phyloP scores from a whole-genome alignment of 2,329 filamentous ascomycete species.

The Phaeosphaeriaceae sp. region DNA sequence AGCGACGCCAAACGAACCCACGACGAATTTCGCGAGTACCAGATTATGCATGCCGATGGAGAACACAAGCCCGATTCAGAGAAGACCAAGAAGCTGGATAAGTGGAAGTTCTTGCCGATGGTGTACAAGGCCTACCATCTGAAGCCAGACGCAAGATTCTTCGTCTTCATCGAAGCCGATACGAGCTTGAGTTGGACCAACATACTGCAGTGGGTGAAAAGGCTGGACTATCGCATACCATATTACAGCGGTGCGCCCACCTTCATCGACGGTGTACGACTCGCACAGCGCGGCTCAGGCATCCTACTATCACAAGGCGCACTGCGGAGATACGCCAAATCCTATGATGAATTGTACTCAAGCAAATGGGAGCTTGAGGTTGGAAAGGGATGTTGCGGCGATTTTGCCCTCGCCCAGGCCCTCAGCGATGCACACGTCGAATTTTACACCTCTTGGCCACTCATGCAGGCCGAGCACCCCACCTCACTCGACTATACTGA shows the following conservation, averaged over 20 bases:
- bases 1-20: slow-evolving; percentile 43
- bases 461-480: slow-evolving; percentile 53
- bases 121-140: slow-evolving; percentile 56
- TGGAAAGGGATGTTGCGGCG: slow-evolving; percentile 47
- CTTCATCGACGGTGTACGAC: slow-evolving; percentile 45
- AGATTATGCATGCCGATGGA: slow-evolving; percentile 53
- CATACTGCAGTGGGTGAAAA: slow-evolving; percentile 47
- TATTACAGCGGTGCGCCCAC: slow-evolving; percentile 52
- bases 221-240: slow-evolving; percentile 49
- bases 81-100: slow-evolving; percentile 60
- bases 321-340: slow-evolving; percentile 39
- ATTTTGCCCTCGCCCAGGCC: slow-evolving; percentile 44
- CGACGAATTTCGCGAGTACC: slow-evolving; percentile 61
- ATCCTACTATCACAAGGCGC: slow-evolving; percentile 53
- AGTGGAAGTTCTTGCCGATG: slow-evolving; percentile 65
- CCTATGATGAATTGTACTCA: slow-evolving; percentile 39
- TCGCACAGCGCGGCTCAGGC: slow-evolving; percentile 52
- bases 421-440: slow-evolving; percentile 44
- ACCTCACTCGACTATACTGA: slow-evolving; percentile 48
- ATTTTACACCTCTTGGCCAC: slow-evolving; percentile 49
- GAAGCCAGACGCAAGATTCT: slow-evolving; percentile 35
- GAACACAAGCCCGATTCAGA: slow-evolving; percentile 48
- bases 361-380: slow-evolving; percentile 42
- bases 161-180: slow-evolving; percentile 46
- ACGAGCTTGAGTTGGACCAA: slow-evolving; percentile 47